phyloP scores from a whole-genome alignment of 495 filamentous ascomycete species.

The Aspergillus egyptiacus region DNA sequence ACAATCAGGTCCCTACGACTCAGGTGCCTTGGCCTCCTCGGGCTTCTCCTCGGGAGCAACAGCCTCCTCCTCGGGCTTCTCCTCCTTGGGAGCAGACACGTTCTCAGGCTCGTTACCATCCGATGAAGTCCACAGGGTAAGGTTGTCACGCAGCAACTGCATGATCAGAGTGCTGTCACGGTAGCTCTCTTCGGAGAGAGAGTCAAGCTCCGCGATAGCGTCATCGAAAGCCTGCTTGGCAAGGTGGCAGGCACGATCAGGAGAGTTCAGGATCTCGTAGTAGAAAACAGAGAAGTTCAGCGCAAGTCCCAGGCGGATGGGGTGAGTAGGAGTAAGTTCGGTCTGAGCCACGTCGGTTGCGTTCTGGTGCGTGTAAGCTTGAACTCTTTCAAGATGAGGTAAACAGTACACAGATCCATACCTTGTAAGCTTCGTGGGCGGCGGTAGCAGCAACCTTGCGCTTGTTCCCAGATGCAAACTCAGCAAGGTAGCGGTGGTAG shows the following conservation, averaged over 20 bases:
- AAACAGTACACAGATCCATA: slow-evolving; percentile 25
- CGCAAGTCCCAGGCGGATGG: slow-evolving; percentile 95
- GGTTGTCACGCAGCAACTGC: slow-evolving; percentile 98
- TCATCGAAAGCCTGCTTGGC: slow-evolving; percentile 99
- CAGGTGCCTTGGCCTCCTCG: slow-evolving; percentile 39
- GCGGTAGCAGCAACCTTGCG: slow-evolving; percentile 94
- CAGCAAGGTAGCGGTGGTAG: slow-evolving; percentile 98
- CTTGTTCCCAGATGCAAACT: slow-evolving; percentile 98
- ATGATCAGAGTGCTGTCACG: slow-evolving; percentile 99
- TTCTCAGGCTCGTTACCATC: slow-evolving; percentile 80
- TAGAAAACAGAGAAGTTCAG: slow-evolving; percentile 99
- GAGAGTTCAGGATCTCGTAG: slow-evolving; percentile 99
- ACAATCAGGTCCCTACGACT: slow-evolving; percentile 28
- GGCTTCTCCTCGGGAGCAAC: slow-evolving; percentile 40
- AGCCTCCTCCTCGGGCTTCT: slow-evolving; percentile 56
- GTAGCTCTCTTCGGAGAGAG: slow-evolving; percentile 97
- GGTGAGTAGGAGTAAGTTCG: slow-evolving; percentile 95
- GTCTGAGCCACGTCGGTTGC: slow-evolving; percentile 98
- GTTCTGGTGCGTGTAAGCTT: slow-evolving; percentile 51
- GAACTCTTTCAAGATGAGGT: neutral
- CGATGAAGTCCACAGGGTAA: slow-evolving; percentile 98
- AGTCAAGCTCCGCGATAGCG: slow-evolving; percentile 98
- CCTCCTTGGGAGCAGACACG: slow-evolving; percentile 51
- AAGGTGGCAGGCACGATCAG: slow-evolving; percentile 96
- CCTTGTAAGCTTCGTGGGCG: slow-evolving; percentile 99